These are phyloP conservation scores for Parsonsia alboflavescens DNA, from an alignment of 257 asterid genomes.

Conservation along the genomic window DNA sequence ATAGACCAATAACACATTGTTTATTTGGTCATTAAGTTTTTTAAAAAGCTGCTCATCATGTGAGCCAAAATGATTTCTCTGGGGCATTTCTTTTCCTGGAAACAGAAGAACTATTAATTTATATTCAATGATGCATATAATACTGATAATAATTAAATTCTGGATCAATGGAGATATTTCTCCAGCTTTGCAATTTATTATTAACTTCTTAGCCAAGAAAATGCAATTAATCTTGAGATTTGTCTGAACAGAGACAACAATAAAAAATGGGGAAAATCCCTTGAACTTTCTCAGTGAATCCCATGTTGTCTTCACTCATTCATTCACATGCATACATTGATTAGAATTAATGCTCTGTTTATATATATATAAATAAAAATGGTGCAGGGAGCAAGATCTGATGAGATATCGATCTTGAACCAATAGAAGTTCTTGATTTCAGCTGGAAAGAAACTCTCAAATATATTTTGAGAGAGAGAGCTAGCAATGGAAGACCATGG, in stretches of 20 bases:
- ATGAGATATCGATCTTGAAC: slow-evolving; percentile 27
- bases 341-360: background rate
- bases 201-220: background rate
- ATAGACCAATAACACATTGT: background rate
- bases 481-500: slow-evolving; percentile 47
- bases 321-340: background rate
- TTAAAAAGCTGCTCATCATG: slow-evolving; percentile 22
- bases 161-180: background rate
- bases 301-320: slow-evolving; percentile 1
- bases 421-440: slow-evolving; percentile 18
- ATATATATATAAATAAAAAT: background rate
- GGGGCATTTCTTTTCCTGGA: background rate
- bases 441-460: background rate
- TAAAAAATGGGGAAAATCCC: slow-evolving; percentile 4
- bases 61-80: slow-evolving; percentile 15
- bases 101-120: background rate
- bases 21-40: slow-evolving; percentile 13
- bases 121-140: too few species aligned
- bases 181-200: slow-evolving; percentile 6
- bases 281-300: background rate
- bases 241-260: background rate
- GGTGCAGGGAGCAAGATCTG: slow-evolving; percentile 46
- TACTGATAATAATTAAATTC: background rate
- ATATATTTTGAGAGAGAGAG: background rate
- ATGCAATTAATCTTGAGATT: background rate